Base-by-base conservation (phyloP, 306 rosid genomes). In the Malus sieversii region DNA sequence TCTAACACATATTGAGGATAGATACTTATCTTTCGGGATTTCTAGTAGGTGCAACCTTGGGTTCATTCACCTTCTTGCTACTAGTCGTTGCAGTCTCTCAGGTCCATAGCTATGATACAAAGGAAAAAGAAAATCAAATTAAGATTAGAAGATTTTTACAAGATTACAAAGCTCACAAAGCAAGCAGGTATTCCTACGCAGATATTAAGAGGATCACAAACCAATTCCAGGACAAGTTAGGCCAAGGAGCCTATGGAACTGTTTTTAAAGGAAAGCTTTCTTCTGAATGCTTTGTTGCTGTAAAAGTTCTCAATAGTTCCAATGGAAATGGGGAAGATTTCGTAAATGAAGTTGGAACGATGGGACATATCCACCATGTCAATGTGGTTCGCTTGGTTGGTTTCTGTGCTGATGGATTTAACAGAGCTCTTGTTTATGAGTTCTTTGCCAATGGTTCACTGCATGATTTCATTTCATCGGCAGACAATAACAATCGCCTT, bases 361-460 rank as follows among this genome's bases (percentile, higher is more conserved):
- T 83, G 83, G 85, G 85, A 23, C 72, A 25, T 44, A 83, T 86
- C 68, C 89, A 83, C 65, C 89, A 83, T 57, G 78, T 83, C 30
- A 85, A 85, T 19, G 79, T 83, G 16, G 82, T 76, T 42, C 87
- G 87, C 25, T 5, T 86, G 52, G 82, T 86, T 55, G 87, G 87
- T 20, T 86, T 78, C 30, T 86, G 87, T 16, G 84, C 87, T 1
- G 89, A 86, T 65, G 82, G 84, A 6, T 75, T 69, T 60, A 16
- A 32, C 59, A 72, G 85, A 63, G 89, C 85, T 46, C 83, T 82
- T 48, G 51, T 85, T 46, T 85, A 85, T 66, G 86, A 83, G 10
- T 80, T 74, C 64, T 71, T 82, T 2, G 77, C 84, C 30, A 85
- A 80, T 55, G 84, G 78, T 53, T 85, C 89, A 18, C 27, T 83